Evolutionary conservation across 2,329 filamentous ascomycete genomes (phyloP).

Genomic region (Clonostachys chloroleuca): DNA sequence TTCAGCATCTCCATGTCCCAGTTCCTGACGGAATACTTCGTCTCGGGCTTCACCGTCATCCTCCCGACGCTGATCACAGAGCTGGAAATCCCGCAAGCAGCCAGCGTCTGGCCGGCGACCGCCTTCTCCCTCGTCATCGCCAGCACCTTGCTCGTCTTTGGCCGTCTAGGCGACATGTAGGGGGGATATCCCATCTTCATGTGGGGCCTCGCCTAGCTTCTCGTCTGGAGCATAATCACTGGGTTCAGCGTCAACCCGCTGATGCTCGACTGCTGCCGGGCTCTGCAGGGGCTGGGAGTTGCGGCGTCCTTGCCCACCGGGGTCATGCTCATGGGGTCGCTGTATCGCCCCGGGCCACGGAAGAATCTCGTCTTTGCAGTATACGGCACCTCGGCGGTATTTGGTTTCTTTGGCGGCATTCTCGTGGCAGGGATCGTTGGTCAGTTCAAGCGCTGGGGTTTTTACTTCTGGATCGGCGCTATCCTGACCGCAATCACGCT

Average conservation of each 20-base stretch:
- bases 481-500: conserved; percentile 39
- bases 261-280: conserved; percentile 66
- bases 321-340: conserved; percentile 64
- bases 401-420: conserved; percentile 58
- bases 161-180: conserved; percentile 53
- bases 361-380: conserved; percentile 63
- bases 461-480: conserved; percentile 64
- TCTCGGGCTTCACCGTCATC: conserved; percentile 70
- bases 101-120: conserved; percentile 58
- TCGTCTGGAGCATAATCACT: conserved; percentile 58
- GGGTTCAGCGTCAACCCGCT: conserved; percentile 60
- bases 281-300: conserved; percentile 68
- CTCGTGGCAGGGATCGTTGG: conserved; percentile 59
- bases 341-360: conserved; percentile 64
- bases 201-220: conserved; percentile 53
- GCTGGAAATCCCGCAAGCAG: conserved; percentile 58
- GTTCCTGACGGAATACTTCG: conserved; percentile 56
- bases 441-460: conserved; percentile 56
- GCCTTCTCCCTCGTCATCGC: conserved; percentile 52
- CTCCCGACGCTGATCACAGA: conserved; percentile 58
- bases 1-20: too few species aligned
- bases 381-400: conserved; percentile 49
- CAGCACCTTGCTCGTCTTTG: conserved; percentile 55
- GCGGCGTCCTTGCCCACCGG: conserved; percentile 69
- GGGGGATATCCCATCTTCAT: conserved; percentile 56